phyloP scores from a whole-genome alignment of 2,329 filamentous ascomycete genomes.

The Hypoxylon sp. region DNA sequence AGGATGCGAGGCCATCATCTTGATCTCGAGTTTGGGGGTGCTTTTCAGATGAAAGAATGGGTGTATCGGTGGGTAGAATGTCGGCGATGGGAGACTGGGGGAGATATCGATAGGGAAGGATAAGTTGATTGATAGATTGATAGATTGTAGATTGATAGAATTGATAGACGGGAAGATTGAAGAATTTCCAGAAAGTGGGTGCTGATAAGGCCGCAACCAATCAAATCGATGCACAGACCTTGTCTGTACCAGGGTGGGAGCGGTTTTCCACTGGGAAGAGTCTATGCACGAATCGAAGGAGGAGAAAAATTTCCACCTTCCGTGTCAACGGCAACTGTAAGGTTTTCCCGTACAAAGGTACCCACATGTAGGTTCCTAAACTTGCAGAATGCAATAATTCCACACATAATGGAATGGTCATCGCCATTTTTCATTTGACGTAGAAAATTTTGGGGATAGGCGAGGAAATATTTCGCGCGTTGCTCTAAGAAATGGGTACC shows the following conservation, averaged over 20 bases:
- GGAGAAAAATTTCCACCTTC: conserved; percentile 39
- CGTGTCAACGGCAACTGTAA: conserved; percentile 18
- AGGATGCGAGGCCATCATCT: conserved; percentile 57
- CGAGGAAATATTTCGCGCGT: background rate
- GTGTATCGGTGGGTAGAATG: conserved; percentile 30
- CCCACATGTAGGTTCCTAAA: background rate
- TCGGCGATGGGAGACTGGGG: conserved; percentile 33
- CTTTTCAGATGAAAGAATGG: conserved; percentile 35
- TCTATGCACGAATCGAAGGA: conserved; percentile 36
- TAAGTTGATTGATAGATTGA: conserved; percentile 39
- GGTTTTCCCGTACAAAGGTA: conserved; percentile 13
- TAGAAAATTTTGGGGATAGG: background rate
- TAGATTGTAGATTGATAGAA: conserved; percentile 41
- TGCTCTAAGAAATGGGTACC: background rate
- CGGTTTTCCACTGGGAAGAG: conserved; percentile 15
- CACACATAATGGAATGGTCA: conserved; percentile 20
- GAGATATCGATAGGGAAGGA: conserved; percentile 47
- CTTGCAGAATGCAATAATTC: conserved; percentile 17
- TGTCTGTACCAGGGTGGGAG: conserved; percentile 33
- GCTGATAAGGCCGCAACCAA: conserved; percentile 44
- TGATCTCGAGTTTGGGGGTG: conserved; percentile 37
- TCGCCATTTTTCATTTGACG: conserved; percentile 4
- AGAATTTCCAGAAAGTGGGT: conserved; percentile 47
- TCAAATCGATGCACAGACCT: conserved; percentile 29
- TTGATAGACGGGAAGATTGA: conserved; percentile 45